Evolutionary conservation across 805 yeast genomes (phyloP).

Genomic region (Starmerella etchellsii): DNA sequence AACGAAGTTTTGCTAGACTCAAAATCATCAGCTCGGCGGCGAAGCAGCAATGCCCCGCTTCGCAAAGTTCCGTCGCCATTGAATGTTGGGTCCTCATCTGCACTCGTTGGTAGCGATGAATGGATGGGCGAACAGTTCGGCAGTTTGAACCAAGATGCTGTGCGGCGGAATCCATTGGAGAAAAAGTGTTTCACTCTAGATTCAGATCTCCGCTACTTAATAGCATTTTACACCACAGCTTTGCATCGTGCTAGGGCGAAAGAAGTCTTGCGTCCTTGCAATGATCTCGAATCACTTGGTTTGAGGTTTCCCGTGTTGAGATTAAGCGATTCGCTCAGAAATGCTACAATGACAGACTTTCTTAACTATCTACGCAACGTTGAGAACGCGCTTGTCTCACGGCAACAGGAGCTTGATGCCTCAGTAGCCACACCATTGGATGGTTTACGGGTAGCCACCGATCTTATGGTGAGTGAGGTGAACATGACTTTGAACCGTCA

Average conservation of each 20-base stretch:
- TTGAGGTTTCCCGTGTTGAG: background rate
- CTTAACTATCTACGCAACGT: conserved; percentile 15
- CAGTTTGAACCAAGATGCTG: conserved; percentile 4
- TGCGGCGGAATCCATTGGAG: conserved; percentile 13
- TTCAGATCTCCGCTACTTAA: conserved; percentile 18
- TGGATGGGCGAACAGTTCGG: conserved; percentile 6
- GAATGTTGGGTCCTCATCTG: background rate
- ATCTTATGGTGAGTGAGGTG: conserved; percentile 22
- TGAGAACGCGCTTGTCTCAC: conserved; percentile 13
- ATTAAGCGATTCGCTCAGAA: conserved; percentile 12
- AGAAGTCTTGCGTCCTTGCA: background rate
- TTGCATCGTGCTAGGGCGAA: conserved; percentile 11
- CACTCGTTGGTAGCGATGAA: background rate
- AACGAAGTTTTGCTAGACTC: background rate
- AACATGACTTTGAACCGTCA: conserved; percentile 22
- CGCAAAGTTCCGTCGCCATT: background rate
- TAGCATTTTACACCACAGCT: conserved; percentile 15
- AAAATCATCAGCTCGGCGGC: no score
- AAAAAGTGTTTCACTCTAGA: conserved; percentile 5
- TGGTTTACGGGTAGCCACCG: conserved; percentile 19
- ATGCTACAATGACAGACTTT: conserved; percentile 14
- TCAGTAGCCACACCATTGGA: conserved; percentile 18
- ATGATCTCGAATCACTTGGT: background rate
- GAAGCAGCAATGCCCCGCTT: no score
- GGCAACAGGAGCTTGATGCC: conserved; percentile 17